Evolutionary conservation across 768 basidiomycete genomes (phyloP).

Genomic region (Infundibulicybe gibba): DNA sequence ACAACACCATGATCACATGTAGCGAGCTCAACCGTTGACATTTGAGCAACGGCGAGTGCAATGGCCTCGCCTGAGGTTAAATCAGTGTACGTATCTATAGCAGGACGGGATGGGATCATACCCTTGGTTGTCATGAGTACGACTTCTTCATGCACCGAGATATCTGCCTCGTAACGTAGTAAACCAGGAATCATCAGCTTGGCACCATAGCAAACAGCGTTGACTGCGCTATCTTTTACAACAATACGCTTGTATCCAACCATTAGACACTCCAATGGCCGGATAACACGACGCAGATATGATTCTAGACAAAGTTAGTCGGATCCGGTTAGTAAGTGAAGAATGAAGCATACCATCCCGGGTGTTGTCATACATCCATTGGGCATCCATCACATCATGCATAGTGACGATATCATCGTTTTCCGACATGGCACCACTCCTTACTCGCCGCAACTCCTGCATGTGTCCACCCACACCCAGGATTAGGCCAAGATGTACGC

Average conservation of each 20-base stretch:
- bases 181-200: conserved; percentile 99
- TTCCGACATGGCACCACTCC: conserved; percentile 95
- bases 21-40: conserved; percentile 97
- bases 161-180: conserved; percentile 93
- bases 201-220: conserved; percentile 98
- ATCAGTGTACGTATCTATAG: conserved; percentile 5
- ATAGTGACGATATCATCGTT: conserved; percentile 98
- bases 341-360: conserved; percentile 69
- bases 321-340: neutral
- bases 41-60: conserved; percentile 91
- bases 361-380: conserved; percentile 97
- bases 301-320: conserved; percentile 58
- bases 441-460: conserved; percentile 94
- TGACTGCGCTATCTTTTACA: conserved; percentile 98
- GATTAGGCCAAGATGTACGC: conserved; percentile 92
- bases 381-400: conserved; percentile 99
- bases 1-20: conserved; percentile 99
- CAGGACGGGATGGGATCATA: conserved; percentile 15
- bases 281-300: conserved; percentile 92
- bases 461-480: conserved; percentile 99
- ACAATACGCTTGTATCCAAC: conserved; percentile 98
- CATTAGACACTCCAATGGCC: conserved; percentile 90
- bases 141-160: conserved; percentile 91
- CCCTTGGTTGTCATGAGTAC: conserved; percentile 99
- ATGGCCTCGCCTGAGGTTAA: conserved; percentile 74